Conservation (phyloP, 2,329 filamentous ascomycete genomes). For the Nigrospora sphaerica region DNA sequence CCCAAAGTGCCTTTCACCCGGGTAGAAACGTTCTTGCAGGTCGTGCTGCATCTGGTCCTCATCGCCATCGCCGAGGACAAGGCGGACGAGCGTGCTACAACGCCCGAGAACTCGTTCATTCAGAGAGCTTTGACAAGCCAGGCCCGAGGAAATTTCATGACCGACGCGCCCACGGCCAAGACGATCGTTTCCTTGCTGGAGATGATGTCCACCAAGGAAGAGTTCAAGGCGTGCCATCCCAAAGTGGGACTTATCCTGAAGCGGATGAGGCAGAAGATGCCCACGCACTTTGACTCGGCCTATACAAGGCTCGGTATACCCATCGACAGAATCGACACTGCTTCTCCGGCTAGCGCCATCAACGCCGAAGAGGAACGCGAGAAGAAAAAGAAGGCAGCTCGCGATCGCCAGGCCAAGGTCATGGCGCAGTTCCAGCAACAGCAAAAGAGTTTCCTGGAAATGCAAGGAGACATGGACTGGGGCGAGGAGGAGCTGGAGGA, state of each 20-base stretch:
- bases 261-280: slow-evolving; percentile 77
- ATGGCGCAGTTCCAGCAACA: slow-evolving; percentile 99
- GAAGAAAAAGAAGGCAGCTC: slow-evolving; percentile 81
- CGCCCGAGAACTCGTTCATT: slow-evolving; percentile 60
- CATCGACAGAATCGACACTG: slow-evolving; percentile 72
- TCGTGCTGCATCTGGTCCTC: slow-evolving; percentile 80
- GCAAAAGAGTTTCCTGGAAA: slow-evolving; percentile 89
- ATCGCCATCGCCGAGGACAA: slow-evolving; percentile 81
- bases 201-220: slow-evolving; percentile 57
- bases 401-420: slow-evolving; percentile 83
- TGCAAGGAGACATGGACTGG: slow-evolving; percentile 83
- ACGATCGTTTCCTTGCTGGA: slow-evolving; percentile 60
- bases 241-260: slow-evolving; percentile 81
- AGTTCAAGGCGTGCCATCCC: slow-evolving; percentile 74
- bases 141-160: slow-evolving; percentile 55
- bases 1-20: slow-evolving; percentile 73
- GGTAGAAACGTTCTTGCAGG: slow-evolving; percentile 85
- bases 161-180: slow-evolving; percentile 46
- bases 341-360: slow-evolving; percentile 65
- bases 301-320: slow-evolving; percentile 59
- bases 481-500: slow-evolving; percentile 75
- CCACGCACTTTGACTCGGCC: slow-evolving; percentile 62
- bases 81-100: slow-evolving; percentile 43
- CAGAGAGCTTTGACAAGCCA: slow-evolving; percentile 59
- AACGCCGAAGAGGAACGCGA: slow-evolving; percentile 66